phyloP scores from a whole-genome alignment of 768 basidiomycete genomes.

The Stropharia rugosoannulata region DNA sequence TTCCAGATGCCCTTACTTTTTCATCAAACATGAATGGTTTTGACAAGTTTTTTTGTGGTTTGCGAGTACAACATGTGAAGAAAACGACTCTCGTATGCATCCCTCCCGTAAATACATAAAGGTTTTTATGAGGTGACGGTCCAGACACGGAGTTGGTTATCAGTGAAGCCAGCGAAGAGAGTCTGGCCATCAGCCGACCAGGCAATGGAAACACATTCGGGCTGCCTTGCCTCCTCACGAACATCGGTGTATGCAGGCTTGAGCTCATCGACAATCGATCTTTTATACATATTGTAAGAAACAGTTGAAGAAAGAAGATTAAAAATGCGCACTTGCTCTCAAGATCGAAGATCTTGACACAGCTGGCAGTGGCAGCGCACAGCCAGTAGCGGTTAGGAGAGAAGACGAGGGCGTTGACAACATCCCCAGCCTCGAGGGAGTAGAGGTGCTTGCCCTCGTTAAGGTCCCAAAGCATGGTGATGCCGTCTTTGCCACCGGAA shows the following conservation, averaged over 20 bases:
- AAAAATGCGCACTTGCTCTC: conserved; percentile 87
- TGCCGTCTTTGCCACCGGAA: conserved; percentile 98
- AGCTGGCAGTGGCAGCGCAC: conserved; percentile 95
- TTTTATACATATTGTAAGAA: conserved; percentile 25
- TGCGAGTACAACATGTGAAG: conserved; percentile 23
- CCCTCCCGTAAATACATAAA: conserved; percentile 21
- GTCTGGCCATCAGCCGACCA: conserved; percentile 99
- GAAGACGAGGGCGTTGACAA: conserved; percentile 99
- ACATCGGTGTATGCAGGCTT: conserved; percentile 90
- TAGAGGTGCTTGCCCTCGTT: conserved; percentile 99
- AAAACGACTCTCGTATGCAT: conserved; percentile 18
- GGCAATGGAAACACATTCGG: conserved; percentile 94
- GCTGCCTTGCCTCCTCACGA: conserved; percentile 67
- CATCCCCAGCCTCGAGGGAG: conserved; percentile 96
- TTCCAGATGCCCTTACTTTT: not conserved
- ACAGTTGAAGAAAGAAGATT: not conserved
- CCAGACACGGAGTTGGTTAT: conserved; percentile 93
- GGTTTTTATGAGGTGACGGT: conserved; percentile 65
- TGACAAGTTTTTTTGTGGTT: conserved; percentile 34
- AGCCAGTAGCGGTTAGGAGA: conserved; percentile 99
- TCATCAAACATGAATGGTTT: conserved; percentile 13
- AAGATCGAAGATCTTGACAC: conserved; percentile 99
- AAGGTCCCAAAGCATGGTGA: conserved; percentile 99
- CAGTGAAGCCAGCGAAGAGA: conserved; percentile 95
- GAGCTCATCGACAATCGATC: conserved; percentile 98